phyloP scores from a whole-genome alignment of 495 filamentous ascomycete species.

The Neurospora sp. region DNA sequence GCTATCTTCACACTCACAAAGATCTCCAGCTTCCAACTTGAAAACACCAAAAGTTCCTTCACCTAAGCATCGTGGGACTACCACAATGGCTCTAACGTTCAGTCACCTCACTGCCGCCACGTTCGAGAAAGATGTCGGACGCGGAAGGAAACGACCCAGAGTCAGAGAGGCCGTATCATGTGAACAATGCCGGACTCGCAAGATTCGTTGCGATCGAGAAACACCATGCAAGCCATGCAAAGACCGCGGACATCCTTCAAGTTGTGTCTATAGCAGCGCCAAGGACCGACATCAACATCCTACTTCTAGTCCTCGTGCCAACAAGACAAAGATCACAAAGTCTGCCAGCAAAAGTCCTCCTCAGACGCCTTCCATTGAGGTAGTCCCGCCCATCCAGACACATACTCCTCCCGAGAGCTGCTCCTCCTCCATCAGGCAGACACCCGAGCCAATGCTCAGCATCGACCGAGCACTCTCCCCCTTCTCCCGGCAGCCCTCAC shows the following conservation, averaged over 20 bases:
- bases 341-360: background rate
- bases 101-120: slow-evolving; percentile 12
- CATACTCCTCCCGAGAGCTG: slow-evolving; percentile 8
- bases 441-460: slow-evolving; percentile 1
- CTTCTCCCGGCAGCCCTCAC: background rate
- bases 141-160: slow-evolving; percentile 14
- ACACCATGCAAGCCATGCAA: slow-evolving; percentile 35
- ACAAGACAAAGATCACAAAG: background rate
- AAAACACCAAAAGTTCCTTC: background rate
- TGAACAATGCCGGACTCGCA: slow-evolving; percentile 41
- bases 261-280: slow-evolving; percentile 6
- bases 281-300: background rate
- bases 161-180: slow-evolving; percentile 14
- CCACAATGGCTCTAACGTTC: slow-evolving; percentile 10
- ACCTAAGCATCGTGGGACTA: background rate
- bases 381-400: background rate
- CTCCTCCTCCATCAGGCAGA: slow-evolving; percentile 5
- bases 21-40: background rate
- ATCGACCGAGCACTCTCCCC: background rate
- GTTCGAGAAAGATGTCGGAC: slow-evolving; percentile 12
- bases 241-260: slow-evolving; percentile 5
- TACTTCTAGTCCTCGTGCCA: background rate
- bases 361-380: background rate
- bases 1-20: background rate
- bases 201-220: slow-evolving; percentile 51